Conservation (phyloP, 1,139 yeast genomes). For the Debaryomyces singareniensis region DNA sequence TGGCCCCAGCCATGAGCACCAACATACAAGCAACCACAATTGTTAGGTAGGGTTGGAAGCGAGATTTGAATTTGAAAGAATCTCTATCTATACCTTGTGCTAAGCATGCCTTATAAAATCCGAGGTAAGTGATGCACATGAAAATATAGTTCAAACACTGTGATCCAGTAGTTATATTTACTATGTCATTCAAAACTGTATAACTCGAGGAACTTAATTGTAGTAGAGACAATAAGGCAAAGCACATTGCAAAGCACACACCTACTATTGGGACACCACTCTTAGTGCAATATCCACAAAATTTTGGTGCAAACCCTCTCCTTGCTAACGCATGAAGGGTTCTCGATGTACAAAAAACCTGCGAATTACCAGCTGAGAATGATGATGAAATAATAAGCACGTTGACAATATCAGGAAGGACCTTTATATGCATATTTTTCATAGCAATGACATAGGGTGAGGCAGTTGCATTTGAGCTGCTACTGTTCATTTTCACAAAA, state of each 20-base stretch:
- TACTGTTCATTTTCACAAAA: constrained; percentile 19
- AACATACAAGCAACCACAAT: constrained; percentile 28
- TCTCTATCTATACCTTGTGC: constrained; percentile 30
- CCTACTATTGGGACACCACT: constrained; percentile 57
- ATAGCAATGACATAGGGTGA: constrained; percentile 43
- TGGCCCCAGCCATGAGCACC: constrained; percentile 29
- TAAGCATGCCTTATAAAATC: constrained; percentile 55
- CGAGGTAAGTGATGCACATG: constrained; percentile 53
- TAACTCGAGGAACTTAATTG: constrained; percentile 30
- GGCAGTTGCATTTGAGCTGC: constrained; percentile 23
- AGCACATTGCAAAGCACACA: constrained; percentile 27
- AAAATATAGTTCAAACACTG: constrained; percentile 67
- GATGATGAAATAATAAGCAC: constrained; percentile 31
- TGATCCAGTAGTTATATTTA: constrained; percentile 72
- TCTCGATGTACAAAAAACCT: constrained; percentile 39
- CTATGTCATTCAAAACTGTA: constrained; percentile 68
- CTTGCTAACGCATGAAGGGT: constrained; percentile 34
- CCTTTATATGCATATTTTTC: constrained; percentile 32
- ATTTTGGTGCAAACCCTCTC: constrained; percentile 34
- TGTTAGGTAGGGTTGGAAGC: constrained; percentile 40
- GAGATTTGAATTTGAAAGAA: constrained; percentile 43
- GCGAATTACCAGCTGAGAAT: constrained; percentile 40
- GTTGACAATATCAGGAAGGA: constrained; percentile 36
- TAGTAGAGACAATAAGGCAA: constrained; percentile 25
- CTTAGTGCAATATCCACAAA: constrained; percentile 34